Percentiles rank a stretch among this genome's conserved stretches.
Conservation (phyloP, 495 filamentous ascomycete species). For the Penicillium nucicola region DNA sequence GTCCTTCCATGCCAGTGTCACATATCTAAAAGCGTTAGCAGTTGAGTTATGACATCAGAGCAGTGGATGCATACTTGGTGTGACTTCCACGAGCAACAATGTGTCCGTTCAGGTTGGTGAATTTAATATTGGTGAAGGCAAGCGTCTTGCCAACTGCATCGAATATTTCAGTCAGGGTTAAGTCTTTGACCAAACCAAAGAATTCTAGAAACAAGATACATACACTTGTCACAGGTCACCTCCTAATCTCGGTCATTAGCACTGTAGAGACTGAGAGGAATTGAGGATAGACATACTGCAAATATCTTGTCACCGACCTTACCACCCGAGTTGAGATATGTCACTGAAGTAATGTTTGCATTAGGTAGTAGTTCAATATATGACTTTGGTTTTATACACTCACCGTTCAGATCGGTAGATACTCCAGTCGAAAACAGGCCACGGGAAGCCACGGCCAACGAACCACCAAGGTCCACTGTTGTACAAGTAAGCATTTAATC, state of each 20-base stretch:
- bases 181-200: neutral
- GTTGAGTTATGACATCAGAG: neutral
- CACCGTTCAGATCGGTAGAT: constrained; percentile 87
- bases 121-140: constrained; percentile 81
- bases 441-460: constrained; percentile 85
- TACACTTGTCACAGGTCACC: constrained; percentile 84
- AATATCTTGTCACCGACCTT: constrained; percentile 73
- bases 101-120: constrained; percentile 72
- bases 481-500: neutral
- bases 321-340: constrained; percentile 82
- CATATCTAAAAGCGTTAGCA: constrained; percentile 41
- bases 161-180: constrained; percentile 1
- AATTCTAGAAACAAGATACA: constrained; percentile 5
- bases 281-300: constrained; percentile 42
- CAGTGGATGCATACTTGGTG: constrained; percentile 68
- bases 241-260: constrained; percentile 42
- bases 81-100: constrained; percentile 88
- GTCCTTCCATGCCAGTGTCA: constrained; percentile 58
- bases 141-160: constrained; percentile 82
- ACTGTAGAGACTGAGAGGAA: neutral
- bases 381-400: constrained; percentile 9
- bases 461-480: constrained; percentile 85
- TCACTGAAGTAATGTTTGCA: constrained; percentile 53
- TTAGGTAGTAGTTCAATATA: neutral
- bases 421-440: constrained; percentile 89